phyloP scores from a whole-genome alignment of 495 filamentous ascomycete genomes.

The Penicillium herquei region DNA sequence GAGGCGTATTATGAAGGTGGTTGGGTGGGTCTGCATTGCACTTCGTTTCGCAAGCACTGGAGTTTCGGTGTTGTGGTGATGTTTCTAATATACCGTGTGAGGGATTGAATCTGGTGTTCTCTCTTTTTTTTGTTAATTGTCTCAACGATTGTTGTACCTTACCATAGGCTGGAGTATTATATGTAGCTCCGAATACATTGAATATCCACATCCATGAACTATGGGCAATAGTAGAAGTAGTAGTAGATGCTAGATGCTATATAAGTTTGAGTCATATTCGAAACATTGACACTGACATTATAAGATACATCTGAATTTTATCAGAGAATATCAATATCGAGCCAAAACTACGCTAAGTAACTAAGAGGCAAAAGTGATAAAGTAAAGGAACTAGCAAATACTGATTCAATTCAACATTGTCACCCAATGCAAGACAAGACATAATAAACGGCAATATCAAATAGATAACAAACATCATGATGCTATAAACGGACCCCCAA shows the following conservation, averaged over 20 bases:
- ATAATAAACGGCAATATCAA: too few species aligned
- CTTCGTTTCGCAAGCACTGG: slow-evolving; percentile 18
- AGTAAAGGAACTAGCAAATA: too few species aligned
- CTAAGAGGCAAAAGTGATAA: not conserved
- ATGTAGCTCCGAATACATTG: not conserved
- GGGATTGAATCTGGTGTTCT: slow-evolving; percentile 6
- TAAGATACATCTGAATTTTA: too few species aligned
- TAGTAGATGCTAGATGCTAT: too few species aligned
- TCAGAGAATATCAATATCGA: too few species aligned
- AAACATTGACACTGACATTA: too few species aligned
- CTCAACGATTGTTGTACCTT: not conserved
- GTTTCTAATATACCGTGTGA: slow-evolving; percentile 17
- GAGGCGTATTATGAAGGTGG: slow-evolving; percentile 6
- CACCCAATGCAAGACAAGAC: too few species aligned
- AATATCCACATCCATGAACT: not conserved
- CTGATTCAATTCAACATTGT: too few species aligned
- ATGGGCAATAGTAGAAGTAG: too few species aligned
- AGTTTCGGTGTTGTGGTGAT: slow-evolving; percentile 16
- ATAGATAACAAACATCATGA: too few species aligned
- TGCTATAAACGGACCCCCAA: too few species aligned
- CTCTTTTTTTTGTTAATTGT: slow-evolving; percentile 1
- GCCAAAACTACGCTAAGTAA: not conserved
- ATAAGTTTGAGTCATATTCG: too few species aligned
- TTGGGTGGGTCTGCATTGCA: slow-evolving; percentile 15
- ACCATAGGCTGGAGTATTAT: not conserved